Percentiles rank a stretch among this genome's conserved stretches.
Conservation (phyloP, 176 grass and related monocot genomes). For the Rhynchospora pubera region DNA sequence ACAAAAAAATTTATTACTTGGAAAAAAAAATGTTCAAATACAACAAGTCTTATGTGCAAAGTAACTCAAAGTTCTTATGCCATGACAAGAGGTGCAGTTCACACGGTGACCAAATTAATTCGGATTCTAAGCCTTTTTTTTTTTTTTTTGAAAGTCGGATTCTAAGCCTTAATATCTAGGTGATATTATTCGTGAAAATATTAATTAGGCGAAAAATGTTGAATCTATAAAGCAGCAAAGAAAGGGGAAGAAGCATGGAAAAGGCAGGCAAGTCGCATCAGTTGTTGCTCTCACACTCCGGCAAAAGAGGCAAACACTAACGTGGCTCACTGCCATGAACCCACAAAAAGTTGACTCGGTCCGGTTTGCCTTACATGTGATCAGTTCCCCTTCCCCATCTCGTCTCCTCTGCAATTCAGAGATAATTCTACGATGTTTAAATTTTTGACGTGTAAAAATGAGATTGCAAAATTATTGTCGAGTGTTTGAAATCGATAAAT, state of each 20-base stretch:
- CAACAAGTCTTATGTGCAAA: too few relatives aligned
- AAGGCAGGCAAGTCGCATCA: constrained; percentile 14
- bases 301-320: background rate
- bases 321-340: constrained; percentile 12
- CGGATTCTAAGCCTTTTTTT: too few relatives aligned
- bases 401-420: background rate
- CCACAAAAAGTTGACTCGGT: background rate
- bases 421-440: background rate
- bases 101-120: background rate
- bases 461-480: background rate
- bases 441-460: background rate
- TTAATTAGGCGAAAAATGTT: background rate
- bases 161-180: background rate
- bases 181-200: background rate
- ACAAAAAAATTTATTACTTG: too few relatives aligned
- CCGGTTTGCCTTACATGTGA: constrained; percentile 12
- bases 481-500: background rate
- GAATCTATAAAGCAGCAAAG: background rate
- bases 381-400: background rate
- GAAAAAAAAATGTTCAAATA: too few relatives aligned
- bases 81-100: background rate
- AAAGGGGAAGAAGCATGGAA: background rate
- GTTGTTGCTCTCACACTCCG: constrained; percentile 11
- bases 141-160: too few relatives aligned
- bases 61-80: too few relatives aligned